Conservation (phyloP, 371 early-diverging fungal species). For the Amoeboaphelidium protococcarum region DNA sequence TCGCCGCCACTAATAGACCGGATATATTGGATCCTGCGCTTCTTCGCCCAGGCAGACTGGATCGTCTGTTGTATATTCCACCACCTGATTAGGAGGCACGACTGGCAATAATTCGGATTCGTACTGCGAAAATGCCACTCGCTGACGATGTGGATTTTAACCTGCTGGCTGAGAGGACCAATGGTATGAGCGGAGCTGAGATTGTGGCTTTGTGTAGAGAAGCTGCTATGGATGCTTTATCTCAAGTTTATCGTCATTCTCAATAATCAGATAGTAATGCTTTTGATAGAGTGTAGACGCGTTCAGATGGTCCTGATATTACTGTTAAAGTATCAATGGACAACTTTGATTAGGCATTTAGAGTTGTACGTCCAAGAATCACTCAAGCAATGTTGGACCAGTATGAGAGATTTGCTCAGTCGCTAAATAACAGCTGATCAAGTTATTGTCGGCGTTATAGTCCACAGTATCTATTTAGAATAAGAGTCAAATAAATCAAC, state of each 20-base stretch:
- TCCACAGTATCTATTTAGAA: too few relatives aligned
- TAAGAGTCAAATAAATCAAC: too few relatives aligned
- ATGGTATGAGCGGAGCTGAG: constrained; percentile 79
- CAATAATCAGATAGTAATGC: too few relatives aligned
- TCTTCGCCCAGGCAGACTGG: constrained; percentile 96
- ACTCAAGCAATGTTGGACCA: constrained; percentile 17
- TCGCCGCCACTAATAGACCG: constrained; percentile 98
- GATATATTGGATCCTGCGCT: constrained; percentile 89
- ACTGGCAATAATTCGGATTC: constrained; percentile 51
- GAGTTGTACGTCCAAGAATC: constrained; percentile 18
- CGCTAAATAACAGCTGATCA: too few relatives aligned
- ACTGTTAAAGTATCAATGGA: constrained; percentile 5
- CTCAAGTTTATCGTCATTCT: neutral
- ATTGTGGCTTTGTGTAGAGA: constrained; percentile 82
- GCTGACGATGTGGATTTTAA: constrained; percentile 35
- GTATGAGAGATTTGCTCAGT: too few relatives aligned
- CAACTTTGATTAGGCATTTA: constrained; percentile 21
- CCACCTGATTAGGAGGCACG: constrained; percentile 62
- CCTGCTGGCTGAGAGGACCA: constrained; percentile 24
- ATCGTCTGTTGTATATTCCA: constrained; percentile 36
- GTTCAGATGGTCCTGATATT: neutral
- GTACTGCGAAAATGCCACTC: constrained; percentile 51
- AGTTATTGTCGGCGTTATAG: too few relatives aligned
- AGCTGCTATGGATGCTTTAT: constrained; percentile 52
- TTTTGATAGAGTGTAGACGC: neutral